Evolutionary conservation across 1,284 basidiomycete species (phyloP).

Genomic region (Quambalaria eucalypti): DNA sequence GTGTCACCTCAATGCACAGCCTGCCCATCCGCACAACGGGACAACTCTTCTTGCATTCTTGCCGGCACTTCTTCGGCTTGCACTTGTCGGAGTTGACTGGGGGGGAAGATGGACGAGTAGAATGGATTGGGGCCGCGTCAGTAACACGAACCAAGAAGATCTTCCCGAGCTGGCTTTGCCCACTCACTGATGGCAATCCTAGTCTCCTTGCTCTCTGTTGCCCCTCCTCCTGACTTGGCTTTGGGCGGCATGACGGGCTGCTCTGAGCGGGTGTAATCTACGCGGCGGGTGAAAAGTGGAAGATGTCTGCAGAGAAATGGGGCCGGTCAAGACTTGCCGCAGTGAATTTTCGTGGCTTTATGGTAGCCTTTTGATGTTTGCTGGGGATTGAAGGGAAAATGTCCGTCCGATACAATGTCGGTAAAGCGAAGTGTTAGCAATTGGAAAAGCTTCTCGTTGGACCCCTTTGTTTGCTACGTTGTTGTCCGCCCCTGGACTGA

Average conservation of each 20-base stretch:
- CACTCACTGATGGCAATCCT: conserved; percentile 41
- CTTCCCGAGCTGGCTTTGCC: background rate
- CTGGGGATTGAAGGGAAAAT: too few species aligned
- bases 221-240: background rate
- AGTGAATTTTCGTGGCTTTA: too few species aligned
- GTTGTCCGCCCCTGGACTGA: too few species aligned
- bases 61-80: conserved; percentile 46
- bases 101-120: background rate
- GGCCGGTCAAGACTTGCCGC: too few species aligned
- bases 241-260: background rate
- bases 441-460: too few species aligned
- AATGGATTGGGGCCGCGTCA: background rate
- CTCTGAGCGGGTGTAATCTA: too few species aligned
- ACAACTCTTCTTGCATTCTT: conserved; percentile 47
- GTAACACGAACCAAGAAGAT: background rate
- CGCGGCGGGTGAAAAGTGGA: too few species aligned
- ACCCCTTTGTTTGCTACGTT: too few species aligned
- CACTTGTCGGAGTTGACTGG: conserved; percentile 45
- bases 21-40: conserved; percentile 35
- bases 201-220: conserved; percentile 38
- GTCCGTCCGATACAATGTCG: too few species aligned
- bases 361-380: too few species aligned
- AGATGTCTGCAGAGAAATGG: too few species aligned
- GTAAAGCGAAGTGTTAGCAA: too few species aligned
- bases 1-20: conserved; percentile 11